Percentiles rank a stretch among this genome's conserved stretches.
Conservation (phyloP, 148 eudicot genomes). For the Polygonum aviculare region DNA sequence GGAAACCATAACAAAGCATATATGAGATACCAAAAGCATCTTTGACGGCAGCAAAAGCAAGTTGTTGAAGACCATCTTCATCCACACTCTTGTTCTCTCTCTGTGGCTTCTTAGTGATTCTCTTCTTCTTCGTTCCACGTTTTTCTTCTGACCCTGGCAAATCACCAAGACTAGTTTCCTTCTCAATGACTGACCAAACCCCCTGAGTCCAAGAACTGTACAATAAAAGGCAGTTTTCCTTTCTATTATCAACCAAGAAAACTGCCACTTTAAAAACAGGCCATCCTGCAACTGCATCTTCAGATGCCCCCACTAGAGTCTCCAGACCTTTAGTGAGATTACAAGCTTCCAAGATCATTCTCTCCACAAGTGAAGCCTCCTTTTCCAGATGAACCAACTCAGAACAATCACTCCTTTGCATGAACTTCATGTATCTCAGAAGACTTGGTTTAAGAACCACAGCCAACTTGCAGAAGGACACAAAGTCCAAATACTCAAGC, state of each 20-base stretch:
- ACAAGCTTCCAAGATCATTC: constrained; percentile 61
- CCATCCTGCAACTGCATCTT: constrained; percentile 40
- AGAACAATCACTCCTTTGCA: constrained; percentile 25
- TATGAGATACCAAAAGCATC: constrained; percentile 42
- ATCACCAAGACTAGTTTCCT: constrained; percentile 23
- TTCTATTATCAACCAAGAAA: constrained; percentile 47
- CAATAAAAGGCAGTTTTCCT: constrained; percentile 49
- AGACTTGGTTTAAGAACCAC: constrained; percentile 40
- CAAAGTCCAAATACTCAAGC: constrained; percentile 43
- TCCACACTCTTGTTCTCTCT: constrained; percentile 25
- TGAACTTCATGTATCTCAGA: constrained; percentile 34
- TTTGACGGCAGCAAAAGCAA: constrained; percentile 48
- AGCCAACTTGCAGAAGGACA: constrained; percentile 66
- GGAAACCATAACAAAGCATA: background rate
- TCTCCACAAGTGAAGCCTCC: constrained; percentile 59
- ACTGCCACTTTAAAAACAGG: constrained; percentile 60
- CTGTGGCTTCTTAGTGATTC: constrained; percentile 23
- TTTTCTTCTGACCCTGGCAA: constrained; percentile 18
- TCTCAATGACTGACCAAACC: constrained; percentile 80
- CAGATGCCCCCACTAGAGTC: constrained; percentile 50
- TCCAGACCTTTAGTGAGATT: constrained; percentile 42
- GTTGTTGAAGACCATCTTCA: constrained; percentile 30
- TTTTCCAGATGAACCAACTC: constrained; percentile 29
- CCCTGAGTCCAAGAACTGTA: constrained; percentile 54
- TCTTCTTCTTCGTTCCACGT: constrained; percentile 26